These are phyloP conservation scores for Teunomyces aglyptinius DNA, from an alignment of 805 yeast genomes.

Conservation along the genomic window DNA sequence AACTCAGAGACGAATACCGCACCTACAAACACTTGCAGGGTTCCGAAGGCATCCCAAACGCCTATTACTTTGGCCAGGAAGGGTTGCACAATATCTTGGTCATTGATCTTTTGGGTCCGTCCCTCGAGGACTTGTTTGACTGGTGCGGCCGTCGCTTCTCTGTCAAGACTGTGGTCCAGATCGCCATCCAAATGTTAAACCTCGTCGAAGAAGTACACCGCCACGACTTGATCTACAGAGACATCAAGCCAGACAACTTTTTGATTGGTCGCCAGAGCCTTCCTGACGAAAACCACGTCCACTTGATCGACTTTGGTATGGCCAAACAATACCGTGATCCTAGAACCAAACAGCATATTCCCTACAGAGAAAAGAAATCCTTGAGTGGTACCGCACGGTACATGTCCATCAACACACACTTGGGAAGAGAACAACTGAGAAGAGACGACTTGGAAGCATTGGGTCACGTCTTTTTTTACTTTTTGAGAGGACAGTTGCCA, in stretches of 20 bases:
- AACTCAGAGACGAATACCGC: slow-evolving; percentile 74
- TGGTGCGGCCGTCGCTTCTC: slow-evolving; percentile 82
- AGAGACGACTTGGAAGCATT: slow-evolving; percentile 79
- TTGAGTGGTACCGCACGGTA: slow-evolving; percentile 83
- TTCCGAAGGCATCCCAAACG: slow-evolving; percentile 74
- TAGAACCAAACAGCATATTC: slow-evolving; percentile 74
- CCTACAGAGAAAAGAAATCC: slow-evolving; percentile 77
- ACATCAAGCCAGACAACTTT: slow-evolving; percentile 82
- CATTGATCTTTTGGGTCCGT: slow-evolving; percentile 76
- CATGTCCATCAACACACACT: slow-evolving; percentile 86
- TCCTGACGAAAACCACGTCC: slow-evolving; percentile 64
- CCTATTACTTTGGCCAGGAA: slow-evolving; percentile 82
- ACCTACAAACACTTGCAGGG: slow-evolving; percentile 72
- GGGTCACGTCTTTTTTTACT: slow-evolving; percentile 81
- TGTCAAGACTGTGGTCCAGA: slow-evolving; percentile 68
- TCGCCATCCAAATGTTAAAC: slow-evolving; percentile 75
- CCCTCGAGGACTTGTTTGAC: slow-evolving; percentile 78
- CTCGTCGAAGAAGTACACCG: slow-evolving; percentile 73
- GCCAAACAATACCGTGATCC: slow-evolving; percentile 84
- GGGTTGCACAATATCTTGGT: slow-evolving; percentile 77
- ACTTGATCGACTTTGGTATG: slow-evolving; percentile 83
- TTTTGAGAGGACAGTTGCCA: slow-evolving; percentile 74
- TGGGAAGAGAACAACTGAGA: slow-evolving; percentile 81
- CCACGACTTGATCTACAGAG: slow-evolving; percentile 74
- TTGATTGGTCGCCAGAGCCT: slow-evolving; percentile 63